Evolutionary conservation across 768 basidiomycete species (phyloP), one percentile per base, ranked within the genome.

Genomic region (Coprinopsis sp.): DNA sequence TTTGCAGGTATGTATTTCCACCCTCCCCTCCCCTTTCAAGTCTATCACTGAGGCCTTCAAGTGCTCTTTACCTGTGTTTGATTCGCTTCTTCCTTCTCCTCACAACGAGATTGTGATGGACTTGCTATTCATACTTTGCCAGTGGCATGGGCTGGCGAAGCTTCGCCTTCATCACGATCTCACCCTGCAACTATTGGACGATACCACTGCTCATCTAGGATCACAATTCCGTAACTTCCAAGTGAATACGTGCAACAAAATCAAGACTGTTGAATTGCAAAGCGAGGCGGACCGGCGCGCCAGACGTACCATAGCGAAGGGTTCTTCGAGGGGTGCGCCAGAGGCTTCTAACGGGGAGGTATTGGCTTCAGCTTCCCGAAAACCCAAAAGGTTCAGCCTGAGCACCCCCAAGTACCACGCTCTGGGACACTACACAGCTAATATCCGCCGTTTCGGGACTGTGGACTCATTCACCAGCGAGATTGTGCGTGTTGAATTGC

Each of bases 61-160:
- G 69, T 68, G 64, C 46, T 49, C 60, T 1, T 59, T 72, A 0
- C 71, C 70, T 0, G 60, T 47, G 0, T 68, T 71, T 22, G 63
- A 71, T n/a, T 68, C 64, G 2, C 54, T 73, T 0, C 50, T 72
- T 0, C 60, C 54, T 0, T 44, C 58, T 27, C 28, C 41, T 0
- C 57, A 66, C 19, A 41, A 56, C 25, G 13, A 18, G 39, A 16
- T 45, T 1, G 34, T 68, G 0, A 51, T 53, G 13, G 57, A 54
- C 2, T 50, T 70, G 0, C 42, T 71, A 0, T 68, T 58, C 34
- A 28, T 41, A 1, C 56, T 58, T 28, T 56, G 59, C 1, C 52
- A 57, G 45, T 71, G 68, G 69, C 67, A n/a, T n/a, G n/a, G n/a
- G n/a, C n/a, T n/a, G n/a, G n/a, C n/a, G n/a, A n/a, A n/a, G n/a